Evolutionary conservation across 164 flowering plant species (phyloP), one percentile per base, ranked within the genome.

Genomic region (Chimonanthus salicifolius): DNA sequence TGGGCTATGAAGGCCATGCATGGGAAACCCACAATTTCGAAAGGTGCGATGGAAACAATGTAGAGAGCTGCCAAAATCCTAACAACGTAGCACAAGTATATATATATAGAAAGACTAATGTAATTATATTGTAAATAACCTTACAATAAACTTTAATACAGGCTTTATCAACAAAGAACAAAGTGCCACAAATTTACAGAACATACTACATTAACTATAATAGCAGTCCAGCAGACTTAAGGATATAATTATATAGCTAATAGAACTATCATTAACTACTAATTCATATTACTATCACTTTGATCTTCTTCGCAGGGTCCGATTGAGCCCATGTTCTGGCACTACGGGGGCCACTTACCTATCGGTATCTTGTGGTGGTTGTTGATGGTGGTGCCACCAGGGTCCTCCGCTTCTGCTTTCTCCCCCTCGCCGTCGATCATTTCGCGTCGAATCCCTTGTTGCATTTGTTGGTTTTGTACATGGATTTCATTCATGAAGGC

Each of bases 341-440:
- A 66, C 48, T 15, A 11, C 47, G 5, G 16, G 3, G 1, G 46
- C 33, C 33, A 33, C 33, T 66, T 66, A 11, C 10, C 49, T 45
- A 48, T 13, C 4, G 68, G 68, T 66, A 66, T 66, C n/a, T 48
- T 66, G 47, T 66, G 68, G 68, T 66, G 68, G 68, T 45, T 45
- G 68, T 10, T 45, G 46, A 44, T 45, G 47, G 49, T 45, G 46
- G 47, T 10, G 49, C 33, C 33, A 33, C 33, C 33, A 33, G 33
- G 33, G 33, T 33, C 33, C 33, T 45, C 0, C 45, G 6, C 21
- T 44, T 44, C 16, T 13, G n/a, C 5, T 45, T 66, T 18, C 5
- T 15, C 46, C 45, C 6, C 68, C 44, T 66, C 46, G 13, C 4
- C 46, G 44, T 46, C 66, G 33, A 33, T 33, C 33, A 33, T 33